Conservation (phyloP, 192 early-diverging fungal species). For the Geranomyces michiganensis region DNA sequence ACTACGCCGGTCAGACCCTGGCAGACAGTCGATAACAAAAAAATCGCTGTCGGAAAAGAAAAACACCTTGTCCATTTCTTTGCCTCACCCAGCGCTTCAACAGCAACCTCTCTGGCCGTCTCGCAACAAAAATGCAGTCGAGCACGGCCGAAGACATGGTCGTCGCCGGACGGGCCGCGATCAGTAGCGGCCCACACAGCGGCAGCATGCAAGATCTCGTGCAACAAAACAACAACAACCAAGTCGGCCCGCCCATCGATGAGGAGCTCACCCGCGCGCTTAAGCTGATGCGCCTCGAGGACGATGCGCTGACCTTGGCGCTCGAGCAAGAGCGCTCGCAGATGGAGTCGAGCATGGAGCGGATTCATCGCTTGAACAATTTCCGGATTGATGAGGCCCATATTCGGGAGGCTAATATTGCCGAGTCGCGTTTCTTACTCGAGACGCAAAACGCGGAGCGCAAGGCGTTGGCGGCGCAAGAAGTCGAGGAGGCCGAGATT, state of each 20-base stretch:
- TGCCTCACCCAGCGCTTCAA: too few relatives aligned
- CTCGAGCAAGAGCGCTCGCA: slow-evolving; percentile 26
- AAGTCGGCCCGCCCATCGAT: neutral
- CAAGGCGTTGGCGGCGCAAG: slow-evolving; percentile 8
- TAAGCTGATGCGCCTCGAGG: slow-evolving; percentile 30
- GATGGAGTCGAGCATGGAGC: slow-evolving; percentile 29
- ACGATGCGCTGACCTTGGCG: slow-evolving; percentile 28
- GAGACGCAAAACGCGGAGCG: slow-evolving; percentile 31
- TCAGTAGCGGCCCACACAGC: neutral
- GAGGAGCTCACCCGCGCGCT: slow-evolving; percentile 26
- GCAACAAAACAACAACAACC: neutral
- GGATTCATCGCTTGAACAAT: slow-evolving; percentile 40
- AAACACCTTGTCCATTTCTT: too few relatives aligned
- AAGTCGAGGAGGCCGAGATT: slow-evolving; percentile 24
- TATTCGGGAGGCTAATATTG: slow-evolving; percentile 38
- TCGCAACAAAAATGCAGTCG: slow-evolving; percentile 6
- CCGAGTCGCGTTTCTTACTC: slow-evolving; percentile 29
- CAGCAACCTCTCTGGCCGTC: too few relatives aligned
- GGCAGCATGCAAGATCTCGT: neutral
- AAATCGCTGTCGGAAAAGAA: too few relatives aligned
- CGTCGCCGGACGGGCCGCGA: neutral
- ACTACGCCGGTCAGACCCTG: too few relatives aligned
- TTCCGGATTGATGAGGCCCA: slow-evolving; percentile 43
- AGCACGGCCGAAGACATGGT: slow-evolving; percentile 17
- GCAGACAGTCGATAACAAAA: too few relatives aligned